Conservation (phyloP, 2,329 filamentous ascomycete genomes). For the Chaetomiaceae sp. region DNA sequence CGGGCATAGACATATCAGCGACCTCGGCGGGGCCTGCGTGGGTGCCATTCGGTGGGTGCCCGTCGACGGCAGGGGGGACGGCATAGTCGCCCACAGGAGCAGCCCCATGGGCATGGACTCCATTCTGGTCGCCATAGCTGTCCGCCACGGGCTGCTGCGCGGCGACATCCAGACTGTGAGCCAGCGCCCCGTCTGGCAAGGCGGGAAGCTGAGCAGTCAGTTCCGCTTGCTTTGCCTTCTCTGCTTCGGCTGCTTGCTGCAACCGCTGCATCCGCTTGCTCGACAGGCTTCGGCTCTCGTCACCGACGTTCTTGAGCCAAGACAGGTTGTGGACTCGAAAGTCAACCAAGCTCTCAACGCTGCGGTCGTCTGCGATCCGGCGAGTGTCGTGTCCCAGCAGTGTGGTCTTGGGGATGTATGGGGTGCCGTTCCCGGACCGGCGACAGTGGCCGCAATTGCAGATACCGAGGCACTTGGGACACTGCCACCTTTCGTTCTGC, state of each 20-base stretch:
- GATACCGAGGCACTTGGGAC: constrained; percentile 77
- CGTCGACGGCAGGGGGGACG: constrained; percentile 19
- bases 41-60: constrained; percentile 20
- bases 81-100: constrained; percentile 8
- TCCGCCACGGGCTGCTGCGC: constrained; percentile 26
- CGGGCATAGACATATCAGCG: constrained; percentile 33
- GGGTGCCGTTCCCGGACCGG: constrained; percentile 63
- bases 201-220: constrained; percentile 20
- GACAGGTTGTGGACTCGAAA: constrained; percentile 83
- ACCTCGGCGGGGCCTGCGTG: constrained; percentile 26
- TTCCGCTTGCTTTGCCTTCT: constrained; percentile 47
- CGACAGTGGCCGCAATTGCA: constrained; percentile 85
- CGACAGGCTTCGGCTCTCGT: constrained; percentile 53
- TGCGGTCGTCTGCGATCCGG: constrained; percentile 83
- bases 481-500: constrained; percentile 79
- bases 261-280: constrained; percentile 55
- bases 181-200: constrained; percentile 24
- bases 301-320: constrained; percentile 65
- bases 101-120: constrained; percentile 29
- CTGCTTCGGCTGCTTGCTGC: constrained; percentile 52
- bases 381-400: constrained; percentile 87
- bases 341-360: constrained; percentile 84
- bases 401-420: constrained; percentile 83
- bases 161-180: constrained; percentile 30
- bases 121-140: constrained; percentile 34